phyloP scores from a whole-genome alignment of 2,329 filamentous ascomycete genomes.

The Pseudodiploospora longispora region DNA sequence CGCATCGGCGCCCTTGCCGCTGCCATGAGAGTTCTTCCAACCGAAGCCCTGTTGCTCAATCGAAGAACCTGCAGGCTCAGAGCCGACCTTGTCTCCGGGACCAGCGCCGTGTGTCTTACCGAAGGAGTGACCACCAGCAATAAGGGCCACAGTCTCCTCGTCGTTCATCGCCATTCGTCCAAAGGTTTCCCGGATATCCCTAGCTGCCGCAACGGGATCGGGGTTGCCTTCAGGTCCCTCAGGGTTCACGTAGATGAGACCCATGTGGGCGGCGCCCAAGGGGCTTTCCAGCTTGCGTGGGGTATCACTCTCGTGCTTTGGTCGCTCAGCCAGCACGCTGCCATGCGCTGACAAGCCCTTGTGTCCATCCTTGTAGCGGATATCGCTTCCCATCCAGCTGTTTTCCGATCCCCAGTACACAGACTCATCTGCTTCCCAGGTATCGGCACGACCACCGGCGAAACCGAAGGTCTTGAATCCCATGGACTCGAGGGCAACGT shows the following conservation, averaged over 20 bases:
- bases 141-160: constrained; percentile 70
- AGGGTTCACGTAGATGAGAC: constrained; percentile 74
- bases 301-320: too few relatives aligned
- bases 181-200: constrained; percentile 67
- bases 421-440: constrained; percentile 66
- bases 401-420: constrained; percentile 70
- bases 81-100: constrained; percentile 48
- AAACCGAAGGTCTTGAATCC: constrained; percentile 67
- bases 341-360: too few relatives aligned
- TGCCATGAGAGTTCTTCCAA: constrained; percentile 56
- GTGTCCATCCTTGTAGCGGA: too few relatives aligned
- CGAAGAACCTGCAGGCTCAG: constrained; percentile 56
- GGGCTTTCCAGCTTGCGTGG: constrained; percentile 60
- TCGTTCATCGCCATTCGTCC: constrained; percentile 76
- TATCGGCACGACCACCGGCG: constrained; percentile 61
- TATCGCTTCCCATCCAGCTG: constrained; percentile 59
- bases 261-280: constrained; percentile 57
- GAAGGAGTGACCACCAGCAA: constrained; percentile 69
- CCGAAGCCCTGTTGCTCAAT: constrained; percentile 62
- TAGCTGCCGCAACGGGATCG: constrained; percentile 58
- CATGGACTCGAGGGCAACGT: constrained; percentile 70
- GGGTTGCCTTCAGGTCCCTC: constrained; percentile 65
- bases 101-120: constrained; percentile 74
- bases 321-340: constrained; percentile 49
- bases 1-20: constrained; percentile 61